Percentiles rank a stretch among this genome's conserved stretches.
These are phyloP conservation scores for Novymonas esmeraldas DNA, from an alignment of 208 protist species.

Conservation along the genomic window DNA sequence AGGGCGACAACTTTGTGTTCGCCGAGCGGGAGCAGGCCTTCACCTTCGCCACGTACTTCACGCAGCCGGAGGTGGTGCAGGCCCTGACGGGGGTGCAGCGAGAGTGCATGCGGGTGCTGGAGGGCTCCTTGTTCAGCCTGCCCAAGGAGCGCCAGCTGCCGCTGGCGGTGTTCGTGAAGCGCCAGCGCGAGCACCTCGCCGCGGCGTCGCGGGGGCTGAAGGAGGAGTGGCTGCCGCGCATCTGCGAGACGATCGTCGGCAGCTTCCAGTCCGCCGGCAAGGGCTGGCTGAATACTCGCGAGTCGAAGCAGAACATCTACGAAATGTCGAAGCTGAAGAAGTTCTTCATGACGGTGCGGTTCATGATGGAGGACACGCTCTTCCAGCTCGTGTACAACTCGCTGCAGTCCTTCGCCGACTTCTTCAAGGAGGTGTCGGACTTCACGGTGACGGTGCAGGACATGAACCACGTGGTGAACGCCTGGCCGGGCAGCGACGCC, in stretches of 20 bases:
- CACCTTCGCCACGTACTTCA: slow-evolving; percentile 94
- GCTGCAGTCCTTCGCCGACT: slow-evolving; percentile 82
- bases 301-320: slow-evolving; percentile 95
- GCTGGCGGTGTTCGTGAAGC: slow-evolving; percentile 81
- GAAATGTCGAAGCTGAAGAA: slow-evolving; percentile 98
- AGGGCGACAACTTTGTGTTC: slow-evolving; percentile 69
- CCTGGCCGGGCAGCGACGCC: slow-evolving; percentile 91
- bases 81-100: slow-evolving; percentile 88
- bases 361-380: slow-evolving; percentile 98
- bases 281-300: slow-evolving; percentile 98
- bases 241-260: slow-evolving; percentile 87
- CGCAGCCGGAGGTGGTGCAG: slow-evolving; percentile 91
- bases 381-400: slow-evolving; percentile 93
- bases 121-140: slow-evolving; percentile 88
- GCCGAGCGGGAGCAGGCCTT: slow-evolving; percentile 79
- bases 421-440: slow-evolving; percentile 92
- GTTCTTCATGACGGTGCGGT: slow-evolving; percentile 96
- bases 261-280: slow-evolving; percentile 95
- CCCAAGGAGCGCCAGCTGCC: slow-evolving; percentile 92
- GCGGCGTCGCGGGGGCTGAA: slow-evolving; percentile 83
- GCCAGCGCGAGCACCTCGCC: slow-evolving; percentile 84
- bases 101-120: slow-evolving; percentile 91
- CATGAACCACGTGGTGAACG: slow-evolving; percentile 90
- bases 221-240: slow-evolving; percentile 88
- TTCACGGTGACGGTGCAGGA: slow-evolving; percentile 89